Percentiles rank a stretch among this genome's conserved stretches.
These are phyloP conservation scores for Plantago major DNA, from an alignment of 257 asterid genomes.

Conservation along the genomic window DNA sequence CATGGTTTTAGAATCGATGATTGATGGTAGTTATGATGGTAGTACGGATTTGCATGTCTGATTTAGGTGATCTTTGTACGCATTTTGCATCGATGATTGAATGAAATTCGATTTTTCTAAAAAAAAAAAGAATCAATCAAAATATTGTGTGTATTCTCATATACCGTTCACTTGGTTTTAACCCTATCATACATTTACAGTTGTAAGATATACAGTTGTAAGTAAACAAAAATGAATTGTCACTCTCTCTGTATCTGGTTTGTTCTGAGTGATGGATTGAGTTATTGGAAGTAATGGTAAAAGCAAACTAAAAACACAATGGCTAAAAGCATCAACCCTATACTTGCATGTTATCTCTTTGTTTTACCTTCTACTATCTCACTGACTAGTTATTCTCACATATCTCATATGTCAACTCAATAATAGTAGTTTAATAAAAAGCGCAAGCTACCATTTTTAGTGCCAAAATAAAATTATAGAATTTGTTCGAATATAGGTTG, in stretches of 20 bases:
- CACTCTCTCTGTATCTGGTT: conserved; percentile 16
- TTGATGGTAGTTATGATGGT: too few relatives aligned
- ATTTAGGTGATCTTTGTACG: too few relatives aligned
- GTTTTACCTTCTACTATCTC: neutral
- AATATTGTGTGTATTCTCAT: too few relatives aligned
- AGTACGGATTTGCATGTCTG: too few relatives aligned
- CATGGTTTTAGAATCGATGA: too few relatives aligned
- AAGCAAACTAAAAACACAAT: neutral
- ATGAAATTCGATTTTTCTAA: too few relatives aligned
- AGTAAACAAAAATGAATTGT: conserved; percentile 11
- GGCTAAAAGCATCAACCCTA: conserved; percentile 1
- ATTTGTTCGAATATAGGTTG: neutral
- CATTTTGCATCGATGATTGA: too few relatives aligned
- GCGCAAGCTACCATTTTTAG: neutral
- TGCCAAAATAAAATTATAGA: neutral
- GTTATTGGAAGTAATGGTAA: conserved; percentile 13
- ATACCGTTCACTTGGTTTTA: too few relatives aligned
- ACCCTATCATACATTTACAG: too few relatives aligned
- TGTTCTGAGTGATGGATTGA: conserved; percentile 10
- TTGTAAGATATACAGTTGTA: neutral
- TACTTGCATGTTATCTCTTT: too few relatives aligned
- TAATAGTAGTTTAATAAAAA: neutral
- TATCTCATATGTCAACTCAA: conserved; percentile 7
- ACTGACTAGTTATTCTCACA: conserved; percentile 8
- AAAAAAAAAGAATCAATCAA: too few relatives aligned